Evolutionary conservation across 768 basidiomycete genomes (phyloP), one percentile per base, ranked within the genome.

Genomic region (Phaeolepiota aurea): DNA sequence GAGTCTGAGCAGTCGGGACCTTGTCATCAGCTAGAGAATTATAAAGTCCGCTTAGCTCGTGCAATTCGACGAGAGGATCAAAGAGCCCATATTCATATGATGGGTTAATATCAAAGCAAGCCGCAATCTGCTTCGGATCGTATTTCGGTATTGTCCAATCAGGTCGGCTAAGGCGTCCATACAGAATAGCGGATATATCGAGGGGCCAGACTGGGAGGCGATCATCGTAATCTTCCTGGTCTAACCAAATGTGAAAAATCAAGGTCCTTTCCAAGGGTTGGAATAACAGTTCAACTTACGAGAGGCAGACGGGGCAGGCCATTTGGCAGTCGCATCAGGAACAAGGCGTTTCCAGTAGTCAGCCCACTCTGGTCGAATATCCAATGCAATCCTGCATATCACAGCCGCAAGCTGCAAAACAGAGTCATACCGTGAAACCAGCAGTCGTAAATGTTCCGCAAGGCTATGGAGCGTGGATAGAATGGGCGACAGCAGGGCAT

Each of bases 261-360:
- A 30, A 30, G 10, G 25, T 40, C 22, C 2, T n/a, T 30, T 13
- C 14, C 28, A 31, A 31, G 28, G 28, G 14, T 10, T 14, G n/a
- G 9, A 35, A 35, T 14, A 35, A 35, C n/a, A 15, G 16, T 35
- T 19, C 33, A 15, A 61, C 70, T 43, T 49, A 77, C 73, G 54
- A 39, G 64, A 51, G 23, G 57, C 63, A 2, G 60, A 53, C 12
- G 71, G 61, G 1, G 70, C 65, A 1, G 77, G 76, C 87, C 87
- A 87, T 20, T 59, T 55, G n/a, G 63, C 59, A 48, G 72, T 63
- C 19, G 71, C 70, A 33, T 74, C 71, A 3, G 89, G 86, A 49
- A 79, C 78, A 31, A 89, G 62, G 10, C 90, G 74, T 52, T 83
- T 82, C 92, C 91, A 94, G 54, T 92, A 92, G 59, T 96, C 90